Conservation (phyloP, 768 basidiomycete species). For the Dendrothele bispora region DNA sequence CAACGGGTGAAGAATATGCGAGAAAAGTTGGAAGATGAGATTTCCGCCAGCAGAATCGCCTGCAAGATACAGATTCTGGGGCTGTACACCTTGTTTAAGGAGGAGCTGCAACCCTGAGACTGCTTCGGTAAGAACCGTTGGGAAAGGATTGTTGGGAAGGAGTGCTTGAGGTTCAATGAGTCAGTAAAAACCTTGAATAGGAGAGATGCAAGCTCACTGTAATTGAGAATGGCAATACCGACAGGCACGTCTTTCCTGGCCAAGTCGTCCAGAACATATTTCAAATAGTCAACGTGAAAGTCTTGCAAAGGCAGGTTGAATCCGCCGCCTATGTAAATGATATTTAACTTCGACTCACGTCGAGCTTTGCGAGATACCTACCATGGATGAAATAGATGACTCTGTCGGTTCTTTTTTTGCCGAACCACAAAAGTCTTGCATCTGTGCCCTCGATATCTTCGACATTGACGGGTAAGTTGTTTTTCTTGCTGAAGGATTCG, state of each 20-base stretch:
- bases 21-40: constrained; percentile 16
- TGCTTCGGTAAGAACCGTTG: constrained; percentile 16
- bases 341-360: not conserved
- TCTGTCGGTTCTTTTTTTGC: constrained; percentile 27
- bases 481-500: too few relatives aligned
- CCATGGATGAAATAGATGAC: constrained; percentile 35
- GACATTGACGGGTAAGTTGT: too few relatives aligned
- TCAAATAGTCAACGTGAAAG: not conserved
- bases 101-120: constrained; percentile 13
- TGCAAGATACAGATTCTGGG: constrained; percentile 12
- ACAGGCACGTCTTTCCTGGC: constrained; percentile 3
- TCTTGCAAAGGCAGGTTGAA: constrained; percentile 6
- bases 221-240: constrained; percentile 8
- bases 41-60: constrained; percentile 22
- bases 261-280: constrained; percentile 4
- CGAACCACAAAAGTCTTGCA: constrained; percentile 39
- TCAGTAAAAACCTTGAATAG: not conserved
- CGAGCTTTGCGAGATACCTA: constrained; percentile 3
- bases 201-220: constrained; percentile 4
- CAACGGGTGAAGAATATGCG: constrained; percentile 17
- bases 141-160: constrained; percentile 13
- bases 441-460: too few relatives aligned
- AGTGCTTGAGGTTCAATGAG: constrained; percentile 9
- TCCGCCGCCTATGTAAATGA: constrained; percentile 5
- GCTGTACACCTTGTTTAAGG: constrained; percentile 12